A percentile compares a stretch with the other conserved stretches of the same genome.
These are phyloP conservation scores for Fraxinus albicans DNA, from an alignment of 305 asterid genomes.

Conservation along the genomic window DNA sequence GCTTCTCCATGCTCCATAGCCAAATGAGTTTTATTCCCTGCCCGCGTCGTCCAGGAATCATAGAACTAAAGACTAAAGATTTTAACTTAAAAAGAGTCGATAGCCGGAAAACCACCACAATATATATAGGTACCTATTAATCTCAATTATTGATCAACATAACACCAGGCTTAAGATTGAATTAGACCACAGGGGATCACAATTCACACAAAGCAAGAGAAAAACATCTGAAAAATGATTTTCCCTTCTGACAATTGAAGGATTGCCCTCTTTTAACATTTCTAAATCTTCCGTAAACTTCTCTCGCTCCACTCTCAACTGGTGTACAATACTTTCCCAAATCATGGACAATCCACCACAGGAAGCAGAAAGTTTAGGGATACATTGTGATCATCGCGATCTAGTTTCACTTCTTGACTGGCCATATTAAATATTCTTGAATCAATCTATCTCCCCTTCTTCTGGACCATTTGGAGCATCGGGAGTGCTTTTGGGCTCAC, in stretches of 20 bases:
- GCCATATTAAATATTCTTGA: background rate
- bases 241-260: background rate
- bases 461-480: constrained; percentile 50
- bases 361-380: background rate
- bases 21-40: background rate
- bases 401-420: background rate
- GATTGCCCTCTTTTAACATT: background rate
- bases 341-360: background rate
- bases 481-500: constrained; percentile 34
- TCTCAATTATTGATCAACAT: background rate
- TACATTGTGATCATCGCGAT: background rate
- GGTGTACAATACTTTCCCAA: background rate
- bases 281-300: background rate
- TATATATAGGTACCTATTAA: background rate
- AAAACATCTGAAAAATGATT: background rate
- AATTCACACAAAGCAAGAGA: background rate
- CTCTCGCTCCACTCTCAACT: background rate
- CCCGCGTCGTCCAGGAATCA: background rate
- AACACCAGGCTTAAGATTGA: background rate
- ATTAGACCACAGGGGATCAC: background rate
- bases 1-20: background rate
- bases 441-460: constrained; percentile 74
- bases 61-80: background rate
- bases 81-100: background rate
- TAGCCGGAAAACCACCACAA: background rate